Base-by-base conservation (phyloP, 1,284 basidiomycete genomes). In the Rhodotorula sp. region DNA sequence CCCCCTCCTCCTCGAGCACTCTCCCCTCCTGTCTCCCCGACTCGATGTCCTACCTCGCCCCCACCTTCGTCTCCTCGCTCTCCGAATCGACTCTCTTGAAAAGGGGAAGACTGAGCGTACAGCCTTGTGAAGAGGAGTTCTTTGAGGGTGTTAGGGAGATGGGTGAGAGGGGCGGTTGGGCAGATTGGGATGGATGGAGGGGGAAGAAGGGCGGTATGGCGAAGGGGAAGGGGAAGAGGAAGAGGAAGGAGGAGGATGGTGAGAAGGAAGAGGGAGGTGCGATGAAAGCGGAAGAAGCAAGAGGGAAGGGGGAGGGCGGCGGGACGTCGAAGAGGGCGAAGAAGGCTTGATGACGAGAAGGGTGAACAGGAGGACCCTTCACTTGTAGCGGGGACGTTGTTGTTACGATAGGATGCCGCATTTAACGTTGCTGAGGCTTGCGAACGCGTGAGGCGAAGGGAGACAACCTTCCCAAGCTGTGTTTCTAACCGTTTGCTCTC, bases 41-140 rank as follows among this genome's bases (percentile, higher is more conserved):
- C 86, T 97, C 4, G 89, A 94, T 1, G 83, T 97, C 9, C 30
- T 15, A 46, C n/a, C 20, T 84, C 88, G 94, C 2, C 83, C 97
- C 64, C 88, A 83, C 51, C 85, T 95, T 48, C 15, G 75, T 71
- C 15, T 31, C 73, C 1, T 59, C 80, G 2, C 79, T 83, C 2
- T 87, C 87, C n/a, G 84, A 77, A 9, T 96, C 95, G 92, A 85
- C 89, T 55, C 83, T 98, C 31, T 84, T 97, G 24, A 89, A 86
- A 28, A 85, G 91, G 13, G 92, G 94, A 1, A 83, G 95, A 60
- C 83, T 98, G 60, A 95, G 92, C 80, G 89, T 92, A 53, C 92
- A 97, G 80, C 86, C 87, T 4, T 92, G 95, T 1, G 82, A 85
- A 37, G 80, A 85, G 67, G 82, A 80, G 16, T 89, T 92, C 0